Conservation (phyloP, 2,329 filamentous ascomycete genomes). For the Neopestalotiopsis rosae region DNA sequence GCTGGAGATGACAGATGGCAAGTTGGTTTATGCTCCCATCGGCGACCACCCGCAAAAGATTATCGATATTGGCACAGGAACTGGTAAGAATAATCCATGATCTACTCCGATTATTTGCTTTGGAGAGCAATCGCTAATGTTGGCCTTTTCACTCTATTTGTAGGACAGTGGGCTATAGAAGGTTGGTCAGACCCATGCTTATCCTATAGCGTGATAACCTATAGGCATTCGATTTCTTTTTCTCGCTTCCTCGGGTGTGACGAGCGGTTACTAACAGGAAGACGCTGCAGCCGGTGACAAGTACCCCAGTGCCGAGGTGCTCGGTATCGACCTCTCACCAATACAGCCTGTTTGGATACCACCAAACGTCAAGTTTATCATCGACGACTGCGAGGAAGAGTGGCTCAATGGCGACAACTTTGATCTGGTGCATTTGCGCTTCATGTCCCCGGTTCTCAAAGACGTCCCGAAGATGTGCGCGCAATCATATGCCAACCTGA, state of each 20-base stretch:
- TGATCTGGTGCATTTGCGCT: constrained; percentile 61
- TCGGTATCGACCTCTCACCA: constrained; percentile 42
- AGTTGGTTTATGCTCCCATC: constrained; percentile 49
- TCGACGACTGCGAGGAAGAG: constrained; percentile 53
- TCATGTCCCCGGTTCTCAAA: constrained; percentile 55
- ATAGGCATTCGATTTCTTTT: constrained; percentile 37
- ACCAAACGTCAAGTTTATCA: constrained; percentile 38
- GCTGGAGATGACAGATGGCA: constrained; percentile 35
- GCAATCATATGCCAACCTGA: constrained; percentile 43
- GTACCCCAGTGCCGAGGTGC: constrained; percentile 34
- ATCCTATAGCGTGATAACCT: constrained; percentile 40
- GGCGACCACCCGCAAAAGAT: constrained; percentile 41
- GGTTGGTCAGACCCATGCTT: constrained; percentile 32
- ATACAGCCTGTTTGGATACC: constrained; percentile 55
- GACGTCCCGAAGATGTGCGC: constrained; percentile 54
- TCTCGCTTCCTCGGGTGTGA: constrained; percentile 1
- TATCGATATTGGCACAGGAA: constrained; percentile 51
- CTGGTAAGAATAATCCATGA: constrained; percentile 36
- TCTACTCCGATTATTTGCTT: background rate
- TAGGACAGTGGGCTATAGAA: constrained; percentile 18
- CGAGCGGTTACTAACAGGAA: constrained; percentile 13
- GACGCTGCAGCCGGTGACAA: constrained; percentile 19
- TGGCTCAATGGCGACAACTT: constrained; percentile 60
- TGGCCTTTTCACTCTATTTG: background rate
- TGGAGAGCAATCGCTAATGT: background rate